Conservation (phyloP, 257 asterid species). For the Scutellaria barbata region DNA sequence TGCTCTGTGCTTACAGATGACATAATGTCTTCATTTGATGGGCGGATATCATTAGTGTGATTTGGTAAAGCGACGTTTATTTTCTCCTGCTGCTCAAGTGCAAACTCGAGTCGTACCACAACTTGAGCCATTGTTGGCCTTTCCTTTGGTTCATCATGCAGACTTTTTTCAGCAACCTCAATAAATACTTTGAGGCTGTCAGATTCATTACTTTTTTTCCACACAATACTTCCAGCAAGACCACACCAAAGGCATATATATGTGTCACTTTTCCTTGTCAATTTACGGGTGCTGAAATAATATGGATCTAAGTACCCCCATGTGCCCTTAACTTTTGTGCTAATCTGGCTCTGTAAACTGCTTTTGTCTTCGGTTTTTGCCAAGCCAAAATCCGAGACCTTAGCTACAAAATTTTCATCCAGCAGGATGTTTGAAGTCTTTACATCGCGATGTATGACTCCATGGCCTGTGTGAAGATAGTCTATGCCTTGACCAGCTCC, state of each 20-base stretch:
- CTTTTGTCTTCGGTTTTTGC: conserved; percentile 1
- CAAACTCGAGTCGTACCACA: conserved; percentile 46
- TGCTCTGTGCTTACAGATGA: neutral
- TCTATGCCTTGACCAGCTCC: conserved; percentile 45
- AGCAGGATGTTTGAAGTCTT: conserved; percentile 3
- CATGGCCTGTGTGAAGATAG: conserved; percentile 12
- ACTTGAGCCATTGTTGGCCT: conserved; percentile 50
- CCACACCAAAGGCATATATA: conserved; percentile 64
- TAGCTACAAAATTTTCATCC: neutral
- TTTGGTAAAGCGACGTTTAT: neutral
- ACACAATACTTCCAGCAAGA: conserved; percentile 55
- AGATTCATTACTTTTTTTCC: conserved; percentile 52
- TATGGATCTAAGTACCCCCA: conserved; percentile 58
- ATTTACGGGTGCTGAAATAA: conserved; percentile 45
- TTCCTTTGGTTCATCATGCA: conserved; percentile 40
- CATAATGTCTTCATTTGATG: neutral
- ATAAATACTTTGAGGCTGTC: neutral
- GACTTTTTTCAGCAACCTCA: conserved; percentile 11
- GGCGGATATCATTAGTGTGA: neutral
- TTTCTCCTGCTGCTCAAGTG: conserved; percentile 48
- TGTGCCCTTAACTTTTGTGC: conserved; percentile 58
- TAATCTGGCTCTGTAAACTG: conserved; percentile 32
- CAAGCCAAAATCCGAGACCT: conserved; percentile 9
- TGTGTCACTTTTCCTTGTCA: conserved; percentile 58
- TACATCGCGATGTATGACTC: conserved; percentile 11